phyloP scores from a whole-genome alignment of 352 stramenopile species.

The Globisporangium heterothallicum region DNA sequence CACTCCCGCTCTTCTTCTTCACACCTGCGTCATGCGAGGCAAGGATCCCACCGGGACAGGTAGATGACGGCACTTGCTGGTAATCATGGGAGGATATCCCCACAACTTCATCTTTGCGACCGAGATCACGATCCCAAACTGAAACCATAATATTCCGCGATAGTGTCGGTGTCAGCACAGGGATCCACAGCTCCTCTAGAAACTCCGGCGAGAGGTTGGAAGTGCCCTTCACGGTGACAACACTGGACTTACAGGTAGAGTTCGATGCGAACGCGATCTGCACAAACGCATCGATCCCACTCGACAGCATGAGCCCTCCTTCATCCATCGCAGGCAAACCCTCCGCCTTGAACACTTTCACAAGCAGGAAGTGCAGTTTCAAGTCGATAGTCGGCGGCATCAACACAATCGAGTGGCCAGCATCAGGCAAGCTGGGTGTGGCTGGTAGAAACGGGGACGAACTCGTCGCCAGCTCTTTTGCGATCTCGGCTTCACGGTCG shows the following conservation, averaged over 20 bases:
- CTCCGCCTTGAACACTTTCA: conserved; percentile 73
- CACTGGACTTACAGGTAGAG: conserved; percentile 31
- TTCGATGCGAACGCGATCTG: conserved; percentile 66
- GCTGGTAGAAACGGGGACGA: neutral
- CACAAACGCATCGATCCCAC: conserved; percentile 81
- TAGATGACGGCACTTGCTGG: conserved; percentile 34
- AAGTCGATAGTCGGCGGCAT: conserved; percentile 74
- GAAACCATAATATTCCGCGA: conserved; percentile 66
- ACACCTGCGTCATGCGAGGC: no score
- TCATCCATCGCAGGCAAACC: conserved; percentile 81
- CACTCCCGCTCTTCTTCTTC: no score
- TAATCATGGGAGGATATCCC: conserved; percentile 70
- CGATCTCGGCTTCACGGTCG: conserved; percentile 62
- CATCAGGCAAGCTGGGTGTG: conserved; percentile 9
- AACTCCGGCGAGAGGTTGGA: conserved; percentile 51
- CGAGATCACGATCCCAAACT: conserved; percentile 77
- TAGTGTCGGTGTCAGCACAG: conserved; percentile 70
- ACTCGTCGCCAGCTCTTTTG: conserved; percentile 33
- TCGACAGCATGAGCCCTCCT: conserved; percentile 31
- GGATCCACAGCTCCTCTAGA: conserved; percentile 84
- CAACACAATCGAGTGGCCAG: conserved; percentile 41
- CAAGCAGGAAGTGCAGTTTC: conserved; percentile 72
- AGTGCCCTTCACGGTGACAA: conserved; percentile 58
- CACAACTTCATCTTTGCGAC: conserved; percentile 66
- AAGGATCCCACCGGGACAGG: conserved; percentile 22